Conservation (phyloP, 1,284 basidiomycete species). For the Boletus mariae region DNA sequence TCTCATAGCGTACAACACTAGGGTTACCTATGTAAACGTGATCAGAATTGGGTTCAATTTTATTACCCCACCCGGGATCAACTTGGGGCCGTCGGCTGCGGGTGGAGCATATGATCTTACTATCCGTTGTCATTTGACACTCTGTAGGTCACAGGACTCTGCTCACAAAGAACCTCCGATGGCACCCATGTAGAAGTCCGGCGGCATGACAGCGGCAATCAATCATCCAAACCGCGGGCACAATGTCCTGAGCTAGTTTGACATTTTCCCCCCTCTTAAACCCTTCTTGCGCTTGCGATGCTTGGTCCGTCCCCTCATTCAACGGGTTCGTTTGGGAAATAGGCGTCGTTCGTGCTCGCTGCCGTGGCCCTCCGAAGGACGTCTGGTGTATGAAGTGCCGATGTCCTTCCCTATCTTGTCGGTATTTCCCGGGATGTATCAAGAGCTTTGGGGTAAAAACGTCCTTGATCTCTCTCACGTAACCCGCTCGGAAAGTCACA, state of each 20-base stretch:
- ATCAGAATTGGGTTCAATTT: slow-evolving; percentile 3
- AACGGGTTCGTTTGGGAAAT: neutral
- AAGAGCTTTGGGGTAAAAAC: neutral
- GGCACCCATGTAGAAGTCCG: neutral
- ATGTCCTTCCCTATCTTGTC: neutral
- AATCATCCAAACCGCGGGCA: neutral
- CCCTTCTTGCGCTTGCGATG: neutral
- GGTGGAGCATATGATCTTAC: slow-evolving; percentile 3
- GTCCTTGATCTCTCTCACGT: neutral
- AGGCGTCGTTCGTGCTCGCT: neutral
- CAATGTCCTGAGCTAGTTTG: slow-evolving; percentile 1
- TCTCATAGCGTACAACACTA: slow-evolving; percentile 36
- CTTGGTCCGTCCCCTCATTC: neutral
- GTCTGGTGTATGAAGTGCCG: neutral
- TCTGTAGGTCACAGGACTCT: neutral
- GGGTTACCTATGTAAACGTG: slow-evolving; percentile 34
- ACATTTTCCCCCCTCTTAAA: neutral
- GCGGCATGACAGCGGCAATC: slow-evolving; percentile 3
- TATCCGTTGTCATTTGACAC: neutral
- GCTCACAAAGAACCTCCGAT: neutral
- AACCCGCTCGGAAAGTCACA: neutral
- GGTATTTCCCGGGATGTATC: neutral
- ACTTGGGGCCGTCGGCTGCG: slow-evolving; percentile 3
- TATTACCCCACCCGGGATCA: slow-evolving; percentile 8
- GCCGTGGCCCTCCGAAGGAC: neutral